Conservation (phyloP, 306 rosid genomes). For the Fagus sylvatica region DNA sequence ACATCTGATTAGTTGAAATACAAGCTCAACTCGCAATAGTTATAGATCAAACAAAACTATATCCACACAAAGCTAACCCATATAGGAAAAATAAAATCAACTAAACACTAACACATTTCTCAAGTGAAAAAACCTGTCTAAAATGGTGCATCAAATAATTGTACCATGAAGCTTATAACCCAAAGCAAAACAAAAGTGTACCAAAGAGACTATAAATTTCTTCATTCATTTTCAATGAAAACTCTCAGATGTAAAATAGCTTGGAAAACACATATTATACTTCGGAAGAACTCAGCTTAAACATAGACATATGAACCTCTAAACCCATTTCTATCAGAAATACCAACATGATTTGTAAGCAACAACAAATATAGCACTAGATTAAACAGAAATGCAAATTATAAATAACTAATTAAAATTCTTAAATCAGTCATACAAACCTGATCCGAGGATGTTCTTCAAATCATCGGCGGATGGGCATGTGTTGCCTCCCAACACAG, state of each 20-base stretch:
- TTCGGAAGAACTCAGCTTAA: background rate
- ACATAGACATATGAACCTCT: too few species aligned
- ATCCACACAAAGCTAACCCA: too few species aligned
- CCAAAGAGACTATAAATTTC: background rate
- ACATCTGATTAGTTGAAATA: too few species aligned
- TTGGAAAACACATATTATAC: background rate
- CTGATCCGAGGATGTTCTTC: slow-evolving; percentile 56
- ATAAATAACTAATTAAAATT: background rate
- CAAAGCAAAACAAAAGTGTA: background rate
- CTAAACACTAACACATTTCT: too few species aligned
- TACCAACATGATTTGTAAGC: background rate
- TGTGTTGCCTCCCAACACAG: slow-evolving; percentile 76
- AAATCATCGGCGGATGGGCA: slow-evolving; percentile 51
- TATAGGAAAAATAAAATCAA: too few species aligned
- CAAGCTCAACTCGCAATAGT: too few species aligned
- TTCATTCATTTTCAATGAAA: background rate
- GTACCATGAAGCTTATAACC: background rate
- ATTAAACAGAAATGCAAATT: background rate
- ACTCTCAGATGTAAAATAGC: too few species aligned
- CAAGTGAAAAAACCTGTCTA: too few species aligned
- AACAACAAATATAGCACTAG: background rate
- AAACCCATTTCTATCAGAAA: background rate
- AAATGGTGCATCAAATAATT: background rate
- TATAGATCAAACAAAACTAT: too few species aligned
- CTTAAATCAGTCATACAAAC: slow-evolving; percentile 5